A percentile compares a stretch with the other conserved stretches of the same genome.
Conservation (phyloP, 441 rosid species). For the Capsella rubella region DNA sequence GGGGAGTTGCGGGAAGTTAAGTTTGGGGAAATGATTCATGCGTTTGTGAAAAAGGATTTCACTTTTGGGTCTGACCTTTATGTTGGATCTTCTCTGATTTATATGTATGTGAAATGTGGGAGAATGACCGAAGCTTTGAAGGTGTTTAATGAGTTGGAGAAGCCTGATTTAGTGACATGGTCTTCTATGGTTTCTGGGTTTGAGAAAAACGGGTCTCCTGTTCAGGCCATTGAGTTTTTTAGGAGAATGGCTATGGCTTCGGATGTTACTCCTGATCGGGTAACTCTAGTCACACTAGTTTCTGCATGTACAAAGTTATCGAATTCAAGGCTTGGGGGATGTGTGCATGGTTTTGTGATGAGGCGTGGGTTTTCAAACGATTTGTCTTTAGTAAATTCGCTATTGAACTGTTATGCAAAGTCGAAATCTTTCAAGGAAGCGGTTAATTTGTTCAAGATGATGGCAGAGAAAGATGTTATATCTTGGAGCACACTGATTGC, state of each 20-base stretch:
- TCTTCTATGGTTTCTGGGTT: conserved; percentile 64
- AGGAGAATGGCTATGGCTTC: conserved; percentile 44
- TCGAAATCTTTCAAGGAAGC: conserved; percentile 46
- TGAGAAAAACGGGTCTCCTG: conserved; percentile 50
- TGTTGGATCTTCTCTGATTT: conserved; percentile 56
- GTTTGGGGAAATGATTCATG: conserved; percentile 54
- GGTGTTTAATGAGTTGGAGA: conserved; percentile 50
- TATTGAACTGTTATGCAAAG: conserved; percentile 59
- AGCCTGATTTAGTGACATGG: conserved; percentile 58
- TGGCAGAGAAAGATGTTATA: conserved; percentile 56
- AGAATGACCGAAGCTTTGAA: conserved; percentile 47
- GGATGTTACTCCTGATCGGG: conserved; percentile 43
- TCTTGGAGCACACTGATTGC: conserved; percentile 63
- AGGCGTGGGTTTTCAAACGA: conserved; percentile 50
- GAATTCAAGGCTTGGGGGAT: conserved; percentile 53
- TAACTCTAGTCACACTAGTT: conserved; percentile 53
- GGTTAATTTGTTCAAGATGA: conserved; percentile 46
- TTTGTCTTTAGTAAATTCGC: conserved; percentile 49
- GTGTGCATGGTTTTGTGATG: conserved; percentile 54
- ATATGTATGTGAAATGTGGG: conserved; percentile 55
- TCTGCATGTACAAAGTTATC: conserved; percentile 55
- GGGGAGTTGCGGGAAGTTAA: conserved; percentile 46
- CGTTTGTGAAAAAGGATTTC: conserved; percentile 46
- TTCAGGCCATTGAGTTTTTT: conserved; percentile 51
- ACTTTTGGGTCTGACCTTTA: conserved; percentile 47